phyloP scores from a whole-genome alignment of 2,329 filamentous ascomycete species.

The Cladophialophora immunda region DNA sequence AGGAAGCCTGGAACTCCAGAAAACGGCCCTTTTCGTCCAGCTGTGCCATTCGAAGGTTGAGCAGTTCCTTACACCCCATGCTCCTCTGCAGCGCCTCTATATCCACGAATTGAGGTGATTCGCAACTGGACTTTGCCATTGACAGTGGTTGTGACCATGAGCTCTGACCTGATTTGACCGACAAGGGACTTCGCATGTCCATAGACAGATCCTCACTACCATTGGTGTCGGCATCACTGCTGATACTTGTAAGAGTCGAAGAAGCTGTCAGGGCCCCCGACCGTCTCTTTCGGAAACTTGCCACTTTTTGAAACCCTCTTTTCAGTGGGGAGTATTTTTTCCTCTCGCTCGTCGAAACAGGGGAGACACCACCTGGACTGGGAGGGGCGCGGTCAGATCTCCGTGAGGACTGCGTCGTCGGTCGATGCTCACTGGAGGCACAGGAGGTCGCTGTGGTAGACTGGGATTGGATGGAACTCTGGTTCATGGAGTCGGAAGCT shows the following conservation, averaged over 20 bases:
- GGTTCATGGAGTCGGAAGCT: conserved; percentile 36
- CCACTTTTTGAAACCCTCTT: conserved; percentile 38
- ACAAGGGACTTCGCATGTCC: conserved; percentile 30
- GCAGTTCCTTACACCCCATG: conserved; percentile 37
- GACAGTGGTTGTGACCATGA: conserved; percentile 35
- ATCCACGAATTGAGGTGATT: conserved; percentile 28
- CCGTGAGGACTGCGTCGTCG: conserved; percentile 29
- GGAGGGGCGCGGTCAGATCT: conserved; percentile 24
- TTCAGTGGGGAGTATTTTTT: conserved; percentile 37
- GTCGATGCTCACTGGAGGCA: conserved; percentile 39
- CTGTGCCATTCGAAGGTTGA: conserved; percentile 37
- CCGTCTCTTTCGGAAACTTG: conserved; percentile 38
- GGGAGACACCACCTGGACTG: conserved; percentile 24
- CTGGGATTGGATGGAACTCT: conserved; percentile 38
- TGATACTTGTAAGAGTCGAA: conserved; percentile 34
- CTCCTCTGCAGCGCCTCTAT: conserved; percentile 35
- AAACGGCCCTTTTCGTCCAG: conserved; percentile 41
- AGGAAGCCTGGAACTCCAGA: conserved; percentile 36
- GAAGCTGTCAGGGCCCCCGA: conserved; percentile 28
- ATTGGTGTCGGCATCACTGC: conserved; percentile 32
- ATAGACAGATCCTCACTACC: conserved; percentile 24
- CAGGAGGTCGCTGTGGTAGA: conserved; percentile 42
- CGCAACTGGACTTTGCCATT: conserved; percentile 27
- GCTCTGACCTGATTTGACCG: conserved; percentile 36
- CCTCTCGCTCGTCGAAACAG: conserved; percentile 29